A percentile compares a stretch with the other conserved stretches of the same genome.
These are phyloP conservation scores for Dendrobium nobile DNA, from an alignment of 106 monocot genomes.

Conservation along the genomic window DNA sequence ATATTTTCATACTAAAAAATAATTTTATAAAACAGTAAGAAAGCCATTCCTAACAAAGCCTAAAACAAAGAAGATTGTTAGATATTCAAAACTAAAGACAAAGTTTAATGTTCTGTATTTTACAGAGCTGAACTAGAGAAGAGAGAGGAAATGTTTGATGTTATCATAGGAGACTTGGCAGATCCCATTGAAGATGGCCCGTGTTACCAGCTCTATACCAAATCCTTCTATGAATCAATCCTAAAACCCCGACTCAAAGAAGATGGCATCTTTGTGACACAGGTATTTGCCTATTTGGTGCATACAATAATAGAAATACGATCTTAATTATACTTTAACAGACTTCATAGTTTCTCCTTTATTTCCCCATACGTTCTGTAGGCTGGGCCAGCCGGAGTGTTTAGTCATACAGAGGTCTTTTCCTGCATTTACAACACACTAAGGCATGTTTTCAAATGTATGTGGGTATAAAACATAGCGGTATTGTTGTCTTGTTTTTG, in stretches of 20 bases:
- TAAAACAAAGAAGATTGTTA: too few relatives aligned
- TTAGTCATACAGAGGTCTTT: slow-evolving; percentile 41
- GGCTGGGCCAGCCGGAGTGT: slow-evolving; percentile 47
- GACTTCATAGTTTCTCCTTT: background rate
- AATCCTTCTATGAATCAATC: slow-evolving; percentile 41
- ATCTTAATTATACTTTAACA: background rate
- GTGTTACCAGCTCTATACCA: slow-evolving; percentile 42
- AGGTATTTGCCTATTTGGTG: slow-evolving; percentile 9
- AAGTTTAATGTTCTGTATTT: background rate
- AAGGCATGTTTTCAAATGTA: slow-evolving; percentile 37
- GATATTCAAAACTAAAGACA: too few relatives aligned
- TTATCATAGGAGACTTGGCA: slow-evolving; percentile 45
- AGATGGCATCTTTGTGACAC: slow-evolving; percentile 48
- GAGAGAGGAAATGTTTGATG: slow-evolving; percentile 23
- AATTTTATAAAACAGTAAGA: too few relatives aligned
- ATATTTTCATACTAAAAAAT: too few relatives aligned
- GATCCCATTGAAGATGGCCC: slow-evolving; percentile 55
- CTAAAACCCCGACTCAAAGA: slow-evolving; percentile 30
- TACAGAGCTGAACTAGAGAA: slow-evolving; percentile 38
- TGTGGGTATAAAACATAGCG: background rate
- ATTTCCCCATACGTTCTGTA: background rate
- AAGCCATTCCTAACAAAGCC: too few relatives aligned
- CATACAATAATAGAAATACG: background rate
- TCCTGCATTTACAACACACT: slow-evolving; percentile 55
- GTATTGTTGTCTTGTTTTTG: background rate